Evolutionary conservation across 345 rosid species (phyloP).

Genomic region (Trapa incisa): DNA sequence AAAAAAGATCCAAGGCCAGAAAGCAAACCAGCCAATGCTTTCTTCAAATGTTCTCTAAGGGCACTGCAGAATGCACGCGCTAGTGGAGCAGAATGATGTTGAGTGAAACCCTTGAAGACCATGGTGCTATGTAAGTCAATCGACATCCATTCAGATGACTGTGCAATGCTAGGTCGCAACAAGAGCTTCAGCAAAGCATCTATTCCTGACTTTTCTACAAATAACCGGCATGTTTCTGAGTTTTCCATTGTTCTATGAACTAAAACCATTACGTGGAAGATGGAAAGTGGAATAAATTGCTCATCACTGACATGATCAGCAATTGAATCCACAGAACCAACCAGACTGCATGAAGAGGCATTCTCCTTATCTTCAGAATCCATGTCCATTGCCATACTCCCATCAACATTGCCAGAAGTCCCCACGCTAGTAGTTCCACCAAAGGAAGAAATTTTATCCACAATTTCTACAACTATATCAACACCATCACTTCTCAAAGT

Average conservation of each 20-base stretch:
- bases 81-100: conserved; percentile 80
- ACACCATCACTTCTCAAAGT: conserved; percentile 74
- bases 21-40: conserved; percentile 49
- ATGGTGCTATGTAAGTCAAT: conserved; percentile 91
- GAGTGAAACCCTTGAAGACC: conserved; percentile 95
- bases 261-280: conserved; percentile 86
- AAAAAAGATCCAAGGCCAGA: conserved; percentile 49
- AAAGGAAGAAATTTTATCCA: conserved; percentile 62
- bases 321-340: conserved; percentile 28
- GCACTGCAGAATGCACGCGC: conserved; percentile 81
- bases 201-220: conserved; percentile 94
- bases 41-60: conserved; percentile 64
- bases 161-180: conserved; percentile 70
- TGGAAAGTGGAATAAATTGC: conserved; percentile 70
- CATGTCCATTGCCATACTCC: conserved; percentile 72
- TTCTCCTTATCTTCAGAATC: conserved; percentile 62
- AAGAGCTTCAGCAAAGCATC: conserved; percentile 83
- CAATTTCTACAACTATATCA: conserved; percentile 81
- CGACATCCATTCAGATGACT: conserved; percentile 90
- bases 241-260: conserved; percentile 93
- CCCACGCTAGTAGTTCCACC: conserved; percentile 34
- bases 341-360: conserved; percentile 33
- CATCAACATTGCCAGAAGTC: conserved; percentile 39
- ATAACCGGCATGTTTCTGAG: conserved; percentile 76
- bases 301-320: conserved; percentile 54